These are phyloP conservation scores for Arachis monticola DNA, from an alignment of 331 rosid species.

Conservation along the genomic window DNA sequence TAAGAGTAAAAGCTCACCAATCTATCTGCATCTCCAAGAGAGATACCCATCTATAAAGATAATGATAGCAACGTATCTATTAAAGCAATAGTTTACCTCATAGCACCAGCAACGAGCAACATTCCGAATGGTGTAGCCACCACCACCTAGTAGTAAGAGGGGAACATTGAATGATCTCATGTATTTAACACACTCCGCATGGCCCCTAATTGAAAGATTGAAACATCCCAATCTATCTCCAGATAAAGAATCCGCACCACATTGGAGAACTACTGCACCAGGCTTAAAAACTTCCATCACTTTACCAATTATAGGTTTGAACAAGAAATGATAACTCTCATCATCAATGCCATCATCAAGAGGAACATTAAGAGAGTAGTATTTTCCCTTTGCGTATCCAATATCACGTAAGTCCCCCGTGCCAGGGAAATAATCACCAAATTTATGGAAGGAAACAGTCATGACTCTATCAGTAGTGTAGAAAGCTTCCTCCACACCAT, in stretches of 20 bases:
- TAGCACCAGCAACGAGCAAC: slow-evolving; percentile 99
- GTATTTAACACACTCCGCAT: slow-evolving; percentile 92
- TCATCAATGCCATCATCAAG: slow-evolving; percentile 97
- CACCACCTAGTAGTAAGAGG: slow-evolving; percentile 90
- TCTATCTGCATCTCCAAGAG: no score
- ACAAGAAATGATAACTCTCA: slow-evolving; percentile 92
- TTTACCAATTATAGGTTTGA: slow-evolving; percentile 87
- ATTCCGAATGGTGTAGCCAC: slow-evolving; percentile 95
- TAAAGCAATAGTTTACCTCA: slow-evolving; percentile 63
- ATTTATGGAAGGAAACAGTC: slow-evolving; percentile 96
- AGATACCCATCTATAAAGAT: neutral
- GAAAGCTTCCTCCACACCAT: slow-evolving; percentile 96
- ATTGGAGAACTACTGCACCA: slow-evolving; percentile 97
- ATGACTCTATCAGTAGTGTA: slow-evolving; percentile 95
- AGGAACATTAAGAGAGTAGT: slow-evolving; percentile 93
- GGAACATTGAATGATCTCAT: slow-evolving; percentile 98
- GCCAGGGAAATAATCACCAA: slow-evolving; percentile 97
- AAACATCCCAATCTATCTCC: slow-evolving; percentile 98
- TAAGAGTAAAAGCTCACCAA: no score
- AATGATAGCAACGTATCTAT: slow-evolving; percentile 27
- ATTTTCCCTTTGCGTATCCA: slow-evolving; percentile 89
- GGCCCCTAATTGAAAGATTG: slow-evolving; percentile 95
- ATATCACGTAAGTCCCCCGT: slow-evolving; percentile 88
- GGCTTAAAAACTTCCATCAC: slow-evolving; percentile 94
- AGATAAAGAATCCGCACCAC: slow-evolving; percentile 96